Conservation (phyloP, 1,139 yeast genomes). For the Pichia sp. region DNA sequence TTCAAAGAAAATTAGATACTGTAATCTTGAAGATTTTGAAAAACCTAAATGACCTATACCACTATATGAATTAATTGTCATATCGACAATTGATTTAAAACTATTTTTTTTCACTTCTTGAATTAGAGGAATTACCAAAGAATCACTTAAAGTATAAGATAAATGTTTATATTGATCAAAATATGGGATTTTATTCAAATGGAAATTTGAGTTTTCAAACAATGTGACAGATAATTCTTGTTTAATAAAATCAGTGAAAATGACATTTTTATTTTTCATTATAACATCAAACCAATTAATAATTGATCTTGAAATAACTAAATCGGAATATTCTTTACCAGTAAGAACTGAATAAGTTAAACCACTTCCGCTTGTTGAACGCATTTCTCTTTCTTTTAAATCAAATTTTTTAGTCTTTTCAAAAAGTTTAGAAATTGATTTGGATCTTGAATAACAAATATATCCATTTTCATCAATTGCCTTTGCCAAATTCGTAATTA, state of each 20-base stretch:
- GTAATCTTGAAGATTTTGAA: slow-evolving; percentile 20
- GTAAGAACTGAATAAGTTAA: slow-evolving; percentile 4
- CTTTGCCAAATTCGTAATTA: slow-evolving; percentile 4
- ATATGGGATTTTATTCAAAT: slow-evolving; percentile 1
- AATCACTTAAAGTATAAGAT: background rate
- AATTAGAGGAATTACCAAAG: slow-evolving; percentile 9
- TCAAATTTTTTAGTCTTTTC: slow-evolving; percentile 2
- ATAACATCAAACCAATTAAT: slow-evolving; percentile 14
- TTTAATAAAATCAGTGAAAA: slow-evolving; percentile 14
- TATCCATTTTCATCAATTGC: slow-evolving; percentile 11
- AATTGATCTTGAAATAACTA: slow-evolving; percentile 5
- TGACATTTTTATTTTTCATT: slow-evolving; percentile 12
- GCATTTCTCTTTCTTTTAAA: background rate
- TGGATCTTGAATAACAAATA: slow-evolving; percentile 8
- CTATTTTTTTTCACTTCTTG: background rate
- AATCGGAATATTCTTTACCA: slow-evolving; percentile 6
- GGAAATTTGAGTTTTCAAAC: slow-evolving; percentile 12
- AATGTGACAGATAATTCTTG: slow-evolving; percentile 11
- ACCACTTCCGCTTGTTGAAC: background rate
- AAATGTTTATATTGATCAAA: background rate
- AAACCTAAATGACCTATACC: background rate
- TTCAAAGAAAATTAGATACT: slow-evolving; percentile 39
- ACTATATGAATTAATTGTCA: background rate
- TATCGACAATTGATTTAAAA: background rate
- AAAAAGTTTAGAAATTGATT: background rate